Evolutionary conservation across 306 rosid species (phyloP), one percentile per base, ranked within the genome.

Genomic region (Lathyrus sativus): DNA sequence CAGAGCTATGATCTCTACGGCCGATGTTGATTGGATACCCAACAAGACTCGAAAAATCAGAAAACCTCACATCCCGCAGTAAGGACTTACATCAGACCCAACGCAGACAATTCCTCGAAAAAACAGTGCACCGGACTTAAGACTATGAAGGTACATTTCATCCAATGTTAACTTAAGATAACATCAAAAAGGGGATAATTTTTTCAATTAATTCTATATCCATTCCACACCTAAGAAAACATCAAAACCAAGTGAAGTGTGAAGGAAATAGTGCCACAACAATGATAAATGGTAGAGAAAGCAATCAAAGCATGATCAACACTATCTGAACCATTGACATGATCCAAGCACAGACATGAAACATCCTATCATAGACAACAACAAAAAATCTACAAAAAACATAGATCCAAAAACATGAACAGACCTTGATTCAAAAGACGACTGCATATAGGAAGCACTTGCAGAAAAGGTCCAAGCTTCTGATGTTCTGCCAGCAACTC

Each of bases 401-500:
- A 35, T 42, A 79, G 90, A 85, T 85, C 90, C 80, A 78, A 51
- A 71, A 69, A 65, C 13, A 33, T 61, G 71, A 67, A 72, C 39
- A 67, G 37, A 89, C 98, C 98, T 89, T 92, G 98, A 87, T 89
- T 89, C 75, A 92, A 80, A 53, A 92, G 86, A 26, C 98, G 91
- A 76, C 86, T 86, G 62, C 96, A 92, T 78, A 85, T 89, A 60
- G 98, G 98, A 63, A 92, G 92, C 26, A 87, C 91, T 79, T 89
- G 95, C 84, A 84, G 38, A 82, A 92, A 92, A 59, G 98, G 98
- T 54, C 90, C 92, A 78, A 92, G 91, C 91, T 92, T 92, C 70
- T 92, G 98, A 68, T 88, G 90, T 68, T 92, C 98, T 55, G 95
- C 91, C 38, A 92, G 65, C 85, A 92, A 83, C 86, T 92, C 98